Percentiles rank a stretch among this genome's conserved stretches.
Conservation (phyloP, 225 moss, liverwort and hornwort genomes). For the Pleurozium schreberi region DNA sequence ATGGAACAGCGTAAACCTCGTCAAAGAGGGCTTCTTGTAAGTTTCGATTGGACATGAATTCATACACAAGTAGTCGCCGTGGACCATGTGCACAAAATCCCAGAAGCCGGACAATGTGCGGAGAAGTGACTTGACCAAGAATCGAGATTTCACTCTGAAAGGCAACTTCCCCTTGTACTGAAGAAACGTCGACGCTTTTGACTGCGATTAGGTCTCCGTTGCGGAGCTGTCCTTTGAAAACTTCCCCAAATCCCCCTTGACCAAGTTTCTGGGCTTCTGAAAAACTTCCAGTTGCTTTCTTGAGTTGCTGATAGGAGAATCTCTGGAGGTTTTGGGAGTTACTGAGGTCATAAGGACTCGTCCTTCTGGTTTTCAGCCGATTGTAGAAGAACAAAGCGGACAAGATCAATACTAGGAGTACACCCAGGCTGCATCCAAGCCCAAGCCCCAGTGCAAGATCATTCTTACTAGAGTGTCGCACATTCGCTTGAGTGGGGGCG, state of each 20-base stretch:
- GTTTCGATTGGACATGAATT: constrained; percentile 90
- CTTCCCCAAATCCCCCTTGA: constrained; percentile 88
- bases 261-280: constrained; percentile 69
- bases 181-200: constrained; percentile 77
- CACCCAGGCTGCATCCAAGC: constrained; percentile 55
- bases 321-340: constrained; percentile 51
- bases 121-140: constrained; percentile 68
- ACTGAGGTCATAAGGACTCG: constrained; percentile 33
- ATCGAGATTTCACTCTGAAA: constrained; percentile 94
- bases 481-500: neutral
- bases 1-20: constrained; percentile 58
- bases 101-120: constrained; percentile 73
- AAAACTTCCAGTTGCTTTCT: constrained; percentile 72
- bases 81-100: constrained; percentile 84
- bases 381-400: constrained; percentile 44
- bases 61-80: constrained; percentile 79
- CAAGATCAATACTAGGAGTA: constrained; percentile 43
- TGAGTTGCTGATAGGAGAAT: constrained; percentile 75
- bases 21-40: constrained; percentile 93
- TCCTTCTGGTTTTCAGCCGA: constrained; percentile 47
- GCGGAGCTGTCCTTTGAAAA: constrained; percentile 70
- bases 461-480: constrained; percentile 5
- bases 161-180: constrained; percentile 84
- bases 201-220: constrained; percentile 75
- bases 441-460: constrained; percentile 59